phyloP scores from a whole-genome alignment of 495 filamentous ascomycete species.

The Penicillium goetzii region DNA sequence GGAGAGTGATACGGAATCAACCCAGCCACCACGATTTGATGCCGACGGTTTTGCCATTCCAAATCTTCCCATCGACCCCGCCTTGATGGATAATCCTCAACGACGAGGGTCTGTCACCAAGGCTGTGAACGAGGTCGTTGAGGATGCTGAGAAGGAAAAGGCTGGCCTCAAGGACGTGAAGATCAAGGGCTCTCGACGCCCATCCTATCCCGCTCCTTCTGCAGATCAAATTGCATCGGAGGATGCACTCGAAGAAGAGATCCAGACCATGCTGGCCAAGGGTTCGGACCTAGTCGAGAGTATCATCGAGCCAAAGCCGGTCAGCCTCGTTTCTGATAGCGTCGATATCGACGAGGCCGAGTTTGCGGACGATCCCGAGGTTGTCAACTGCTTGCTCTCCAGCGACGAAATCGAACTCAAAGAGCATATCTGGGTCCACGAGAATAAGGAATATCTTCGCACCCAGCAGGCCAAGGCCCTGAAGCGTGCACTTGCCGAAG shows the following conservation, averaged over 20 bases:
- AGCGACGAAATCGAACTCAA: conserved; percentile 74
- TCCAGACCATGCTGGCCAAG: conserved; percentile 42
- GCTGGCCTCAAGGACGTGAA: conserved; percentile 27
- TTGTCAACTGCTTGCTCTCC: conserved; percentile 72
- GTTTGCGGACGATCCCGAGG: conserved; percentile 80
- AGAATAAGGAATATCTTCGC: conserved; percentile 88
- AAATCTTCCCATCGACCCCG: conserved; percentile 50
- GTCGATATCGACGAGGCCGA: conserved; percentile 71
- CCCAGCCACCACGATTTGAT: conserved; percentile 45
- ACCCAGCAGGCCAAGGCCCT: conserved; percentile 77
- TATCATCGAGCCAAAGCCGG: conserved; percentile 18
- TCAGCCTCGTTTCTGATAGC: conserved; percentile 42
- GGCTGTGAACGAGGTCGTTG: conserved; percentile 29
- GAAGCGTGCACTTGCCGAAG: conserved; percentile 62
- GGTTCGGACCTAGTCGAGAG: conserved; percentile 47
- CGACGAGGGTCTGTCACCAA: conserved; percentile 30
- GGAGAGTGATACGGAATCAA: conserved; percentile 26
- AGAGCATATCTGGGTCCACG: conserved; percentile 88
- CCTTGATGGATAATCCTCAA: conserved; percentile 34
- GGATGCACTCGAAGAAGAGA: conserved; percentile 49
- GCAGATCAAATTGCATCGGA: conserved; percentile 48
- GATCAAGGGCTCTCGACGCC: conserved; percentile 39
- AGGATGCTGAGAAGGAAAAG: conserved; percentile 30
- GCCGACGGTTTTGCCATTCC: conserved; percentile 55
- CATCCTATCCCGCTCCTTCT: conserved; percentile 36